Evolutionary conservation across 2,329 filamentous ascomycete genomes (phyloP), one percentile per base, ranked within the genome.

Genomic region (Pseudopyricularia javanii): DNA sequence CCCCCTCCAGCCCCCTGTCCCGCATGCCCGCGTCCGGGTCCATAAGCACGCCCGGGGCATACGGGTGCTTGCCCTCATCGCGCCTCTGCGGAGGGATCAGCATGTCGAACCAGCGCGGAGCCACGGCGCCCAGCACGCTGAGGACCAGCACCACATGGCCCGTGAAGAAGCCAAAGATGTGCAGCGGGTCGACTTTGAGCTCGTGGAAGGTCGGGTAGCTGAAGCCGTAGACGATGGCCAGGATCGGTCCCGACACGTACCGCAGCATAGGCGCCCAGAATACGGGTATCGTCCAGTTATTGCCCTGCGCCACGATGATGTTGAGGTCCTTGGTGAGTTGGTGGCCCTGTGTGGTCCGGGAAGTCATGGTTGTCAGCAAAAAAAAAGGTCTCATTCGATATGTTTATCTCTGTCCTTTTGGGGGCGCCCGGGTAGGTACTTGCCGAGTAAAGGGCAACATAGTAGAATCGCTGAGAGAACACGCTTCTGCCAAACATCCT

Each of bases 281-380:
- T 2, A 51, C 54, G 1, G 78, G 76, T 24, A 81, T 78, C 3
- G 62, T 70, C 78, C 76, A 80, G 62, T 81, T 80, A 35, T 72
- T 73, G 50, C 74, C 75, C 3, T 65, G 66, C 8, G 73, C 76
- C 22, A 81, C 71, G 30, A 78, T 72, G 4, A 71, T 59, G 55
- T 80, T 80, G 24, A 80, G 70, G 57, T 80, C 77, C 26, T 70
- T 70, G 33, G 73, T 69, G 20, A 81, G 68, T 66, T 80, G 78
- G 56, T 79, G 75, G 49, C 75, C 76, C 74, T 78, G 51, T 40
- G 26, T 35, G 3, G n/a, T 9, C 7, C n/a, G 2, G 4, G 15
- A 17, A 22, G 12, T 6, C 7, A 24, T 6, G 9, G 12, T 9
- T 9, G 47, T 49, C 47, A 49, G n/a, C n/a, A 33, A 32, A 17